A percentile compares a stretch with the other conserved stretches of the same genome.
phyloP scores from a whole-genome alignment of 176 grass and related monocot genomes.

The Puya raimondii region DNA sequence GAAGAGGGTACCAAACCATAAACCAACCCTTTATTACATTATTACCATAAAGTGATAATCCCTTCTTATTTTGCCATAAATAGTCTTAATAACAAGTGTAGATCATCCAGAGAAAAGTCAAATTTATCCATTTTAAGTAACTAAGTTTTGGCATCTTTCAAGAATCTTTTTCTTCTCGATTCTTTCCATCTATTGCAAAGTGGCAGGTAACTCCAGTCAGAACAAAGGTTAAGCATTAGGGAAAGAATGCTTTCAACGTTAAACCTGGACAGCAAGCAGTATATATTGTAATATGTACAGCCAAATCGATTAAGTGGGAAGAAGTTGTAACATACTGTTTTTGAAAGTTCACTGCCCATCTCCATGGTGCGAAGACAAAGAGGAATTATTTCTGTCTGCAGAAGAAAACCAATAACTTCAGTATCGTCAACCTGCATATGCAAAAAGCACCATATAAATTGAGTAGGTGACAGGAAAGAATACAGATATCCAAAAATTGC shows the following conservation, averaged over 20 bases:
- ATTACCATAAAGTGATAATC: no score
- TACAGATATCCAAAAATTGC: no score
- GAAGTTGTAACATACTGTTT: conserved; percentile 44
- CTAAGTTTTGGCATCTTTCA: background rate
- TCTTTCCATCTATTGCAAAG: background rate
- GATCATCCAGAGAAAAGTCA: background rate
- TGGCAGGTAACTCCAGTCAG: background rate
- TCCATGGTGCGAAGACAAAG: conserved; percentile 85
- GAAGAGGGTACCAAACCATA: no score
- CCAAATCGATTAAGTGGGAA: background rate
- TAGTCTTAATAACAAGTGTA: background rate
- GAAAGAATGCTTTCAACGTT: no score
- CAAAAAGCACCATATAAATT: background rate
- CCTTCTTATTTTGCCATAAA: no score
- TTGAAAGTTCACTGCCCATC: conserved; percentile 86
- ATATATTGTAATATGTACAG: background rate
- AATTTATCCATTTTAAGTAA: background rate
- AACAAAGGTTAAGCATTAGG: background rate
- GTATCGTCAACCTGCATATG: conserved; percentile 69
- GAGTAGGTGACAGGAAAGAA: no score
- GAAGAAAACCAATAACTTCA: conserved; percentile 68
- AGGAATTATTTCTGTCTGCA: conserved; percentile 79
- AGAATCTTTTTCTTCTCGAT: background rate
- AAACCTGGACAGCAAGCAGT: background rate
- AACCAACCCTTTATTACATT: no score